Evolutionary conservation across 2,329 filamentous ascomycete species (phyloP).

Genomic region (Nakataea oryzae): DNA sequence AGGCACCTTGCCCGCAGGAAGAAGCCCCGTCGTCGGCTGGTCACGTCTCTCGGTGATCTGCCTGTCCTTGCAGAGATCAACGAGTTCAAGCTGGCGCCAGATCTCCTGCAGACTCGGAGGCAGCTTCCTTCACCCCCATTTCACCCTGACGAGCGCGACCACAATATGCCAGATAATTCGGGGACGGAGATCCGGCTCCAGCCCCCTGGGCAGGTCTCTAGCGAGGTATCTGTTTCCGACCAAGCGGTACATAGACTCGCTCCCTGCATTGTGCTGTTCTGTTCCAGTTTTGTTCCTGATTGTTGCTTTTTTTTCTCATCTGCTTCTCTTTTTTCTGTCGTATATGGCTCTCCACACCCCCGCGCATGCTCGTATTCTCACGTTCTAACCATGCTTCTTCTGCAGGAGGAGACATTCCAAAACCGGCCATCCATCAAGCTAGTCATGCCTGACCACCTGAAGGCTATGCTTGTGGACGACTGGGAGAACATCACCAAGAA

Average conservation of each 20-base stretch:
- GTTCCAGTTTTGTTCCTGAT: neutral
- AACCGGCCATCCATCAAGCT: slow-evolving; percentile 77
- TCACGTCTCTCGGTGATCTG: neutral
- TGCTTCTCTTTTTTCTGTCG: neutral
- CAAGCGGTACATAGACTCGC: neutral
- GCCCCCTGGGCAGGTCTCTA: neutral
- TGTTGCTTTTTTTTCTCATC: neutral
- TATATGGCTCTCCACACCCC: neutral
- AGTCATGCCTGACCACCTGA: slow-evolving; percentile 77
- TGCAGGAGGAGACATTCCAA: slow-evolving; percentile 80
- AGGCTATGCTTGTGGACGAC: slow-evolving; percentile 89
- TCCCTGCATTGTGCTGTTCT: neutral
- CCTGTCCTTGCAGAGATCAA: neutral
- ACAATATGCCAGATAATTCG: neutral
- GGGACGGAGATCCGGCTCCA: neutral
- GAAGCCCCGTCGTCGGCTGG: neutral
- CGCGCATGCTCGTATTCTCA: neutral
- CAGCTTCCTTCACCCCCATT: neutral
- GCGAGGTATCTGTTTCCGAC: neutral
- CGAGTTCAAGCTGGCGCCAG: neutral
- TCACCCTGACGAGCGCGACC: neutral
- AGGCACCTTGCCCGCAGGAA: neutral
- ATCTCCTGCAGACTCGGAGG: neutral
- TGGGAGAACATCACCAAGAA: slow-evolving; percentile 99
- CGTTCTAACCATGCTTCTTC: neutral